These are phyloP conservation scores for Pseudohyphozyma bogoriensis DNA, from an alignment of 768 basidiomycete species.

Conservation along the genomic window DNA sequence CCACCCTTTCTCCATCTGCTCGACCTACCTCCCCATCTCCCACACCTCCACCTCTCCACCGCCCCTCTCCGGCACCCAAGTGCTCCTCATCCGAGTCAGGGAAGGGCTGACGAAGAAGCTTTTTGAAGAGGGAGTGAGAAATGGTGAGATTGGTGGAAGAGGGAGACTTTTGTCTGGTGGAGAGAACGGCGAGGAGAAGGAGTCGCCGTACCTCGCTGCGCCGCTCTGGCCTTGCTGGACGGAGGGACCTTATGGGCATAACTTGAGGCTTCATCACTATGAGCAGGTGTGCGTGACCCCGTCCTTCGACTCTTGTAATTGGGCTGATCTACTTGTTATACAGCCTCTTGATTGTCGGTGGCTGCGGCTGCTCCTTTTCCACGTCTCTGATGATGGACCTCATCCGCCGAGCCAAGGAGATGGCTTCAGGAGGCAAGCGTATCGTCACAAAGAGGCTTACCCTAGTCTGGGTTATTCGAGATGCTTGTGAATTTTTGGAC, in stretches of 20 bases:
- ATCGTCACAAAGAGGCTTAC: slow-evolving; percentile 2
- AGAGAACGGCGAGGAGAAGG: not conserved
- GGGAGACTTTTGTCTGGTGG: not conserved
- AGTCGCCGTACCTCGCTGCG: not conserved
- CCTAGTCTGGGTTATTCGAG: slow-evolving; percentile 2
- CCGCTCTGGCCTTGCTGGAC: slow-evolving; percentile 4
- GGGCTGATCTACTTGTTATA: too few relatives aligned
- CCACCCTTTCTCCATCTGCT: slow-evolving; percentile 16
- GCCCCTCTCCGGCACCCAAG: not conserved
- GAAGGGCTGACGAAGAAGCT: slow-evolving; percentile 13
- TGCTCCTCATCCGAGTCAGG: slow-evolving; percentile 5
- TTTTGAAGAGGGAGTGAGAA: not conserved
- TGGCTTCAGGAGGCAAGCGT: not conserved
- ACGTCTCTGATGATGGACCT: slow-evolving; percentile 11
- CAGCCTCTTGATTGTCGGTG: slow-evolving; percentile 12
- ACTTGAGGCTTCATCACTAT: slow-evolving; percentile 1
- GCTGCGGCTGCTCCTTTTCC: slow-evolving; percentile 10
- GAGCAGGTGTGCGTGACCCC: too few relatives aligned
- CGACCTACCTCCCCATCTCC: slow-evolving; percentile 8
- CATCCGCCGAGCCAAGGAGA: not conserved
- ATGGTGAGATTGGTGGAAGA: not conserved
- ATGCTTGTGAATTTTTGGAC: not conserved
- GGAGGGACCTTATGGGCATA: slow-evolving; percentile 19
- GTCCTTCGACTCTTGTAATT: too few relatives aligned
- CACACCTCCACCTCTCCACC: not conserved